Conservation (phyloP, 73 alveolate genomes). For the Paramecium tetraurelia region DNA sequence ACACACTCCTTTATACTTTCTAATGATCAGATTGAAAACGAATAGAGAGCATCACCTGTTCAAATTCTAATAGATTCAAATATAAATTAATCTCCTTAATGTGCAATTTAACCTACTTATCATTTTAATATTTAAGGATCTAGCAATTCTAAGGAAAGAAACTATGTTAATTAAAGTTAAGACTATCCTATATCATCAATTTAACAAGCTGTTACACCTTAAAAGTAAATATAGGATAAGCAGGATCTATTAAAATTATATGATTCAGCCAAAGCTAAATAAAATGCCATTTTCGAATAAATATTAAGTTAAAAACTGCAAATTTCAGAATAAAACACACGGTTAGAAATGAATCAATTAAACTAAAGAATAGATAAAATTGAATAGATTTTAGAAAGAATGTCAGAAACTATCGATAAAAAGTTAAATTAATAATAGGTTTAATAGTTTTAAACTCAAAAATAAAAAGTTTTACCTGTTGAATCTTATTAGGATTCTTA, state of each 20-base stretch:
- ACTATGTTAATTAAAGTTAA: background rate
- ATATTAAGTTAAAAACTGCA: background rate
- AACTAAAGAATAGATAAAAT: background rate
- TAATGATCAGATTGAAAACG: background rate
- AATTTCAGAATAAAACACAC: background rate
- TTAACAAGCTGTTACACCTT: background rate
- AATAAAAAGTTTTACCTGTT: background rate
- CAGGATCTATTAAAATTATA: background rate
- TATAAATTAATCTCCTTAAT: background rate
- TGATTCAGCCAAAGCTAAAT: conserved; percentile 17
- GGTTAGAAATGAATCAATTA: background rate
- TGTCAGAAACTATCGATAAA: background rate
- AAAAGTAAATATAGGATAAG: background rate
- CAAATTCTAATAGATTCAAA: background rate
- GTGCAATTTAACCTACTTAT: background rate
- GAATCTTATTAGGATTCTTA: background rate
- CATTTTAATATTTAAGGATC: background rate
- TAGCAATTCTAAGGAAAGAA: background rate
- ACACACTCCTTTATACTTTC: background rate
- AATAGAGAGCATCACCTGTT: background rate
- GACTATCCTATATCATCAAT: background rate
- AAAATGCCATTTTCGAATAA: background rate
- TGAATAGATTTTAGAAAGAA: background rate
- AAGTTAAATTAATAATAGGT: background rate
- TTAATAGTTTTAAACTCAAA: background rate